Percentiles rank a stretch among this genome's conserved stretches.
phyloP scores from a whole-genome alignment of 148 eudicot species.

The Polygonum maritimum region DNA sequence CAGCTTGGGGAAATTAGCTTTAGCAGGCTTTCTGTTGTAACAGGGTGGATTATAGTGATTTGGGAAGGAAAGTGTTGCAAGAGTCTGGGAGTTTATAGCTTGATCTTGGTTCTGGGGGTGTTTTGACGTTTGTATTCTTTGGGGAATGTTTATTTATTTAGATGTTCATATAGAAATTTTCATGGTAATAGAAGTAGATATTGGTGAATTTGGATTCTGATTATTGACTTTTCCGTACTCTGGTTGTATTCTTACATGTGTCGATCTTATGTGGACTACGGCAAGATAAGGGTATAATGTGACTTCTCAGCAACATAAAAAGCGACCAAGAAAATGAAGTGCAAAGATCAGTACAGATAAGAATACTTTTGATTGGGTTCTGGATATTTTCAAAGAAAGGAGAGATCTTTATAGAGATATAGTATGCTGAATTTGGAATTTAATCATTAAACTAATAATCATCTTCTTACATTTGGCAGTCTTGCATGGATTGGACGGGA shows the following conservation, averaged over 20 bases:
- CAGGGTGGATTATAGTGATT: neutral
- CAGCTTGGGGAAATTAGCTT: neutral
- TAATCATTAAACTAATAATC: neutral
- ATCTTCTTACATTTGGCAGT: neutral
- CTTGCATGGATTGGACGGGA: neutral
- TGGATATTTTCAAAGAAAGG: neutral
- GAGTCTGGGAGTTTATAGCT: neutral
- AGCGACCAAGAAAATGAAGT: too few species aligned
- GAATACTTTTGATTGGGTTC: too few species aligned
- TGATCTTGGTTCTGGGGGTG: neutral
- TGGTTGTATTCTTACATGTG: too few species aligned
- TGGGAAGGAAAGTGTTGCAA: neutral
- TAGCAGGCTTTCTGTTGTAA: neutral
- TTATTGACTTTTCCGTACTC: too few species aligned
- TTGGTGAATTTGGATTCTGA: neutral
- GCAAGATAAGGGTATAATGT: too few species aligned
- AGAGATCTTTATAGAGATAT: neutral
- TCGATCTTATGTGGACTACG: too few species aligned
- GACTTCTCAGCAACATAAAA: too few species aligned
- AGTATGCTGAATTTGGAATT: neutral
- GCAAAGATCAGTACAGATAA: too few species aligned
- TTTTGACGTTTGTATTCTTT: neutral
- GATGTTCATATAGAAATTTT: neutral
- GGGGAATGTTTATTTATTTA: neutral
- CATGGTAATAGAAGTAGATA: neutral